Evolutionary conservation across 768 basidiomycete species (phyloP).

Genomic region (Fomitopsis serialis): DNA sequence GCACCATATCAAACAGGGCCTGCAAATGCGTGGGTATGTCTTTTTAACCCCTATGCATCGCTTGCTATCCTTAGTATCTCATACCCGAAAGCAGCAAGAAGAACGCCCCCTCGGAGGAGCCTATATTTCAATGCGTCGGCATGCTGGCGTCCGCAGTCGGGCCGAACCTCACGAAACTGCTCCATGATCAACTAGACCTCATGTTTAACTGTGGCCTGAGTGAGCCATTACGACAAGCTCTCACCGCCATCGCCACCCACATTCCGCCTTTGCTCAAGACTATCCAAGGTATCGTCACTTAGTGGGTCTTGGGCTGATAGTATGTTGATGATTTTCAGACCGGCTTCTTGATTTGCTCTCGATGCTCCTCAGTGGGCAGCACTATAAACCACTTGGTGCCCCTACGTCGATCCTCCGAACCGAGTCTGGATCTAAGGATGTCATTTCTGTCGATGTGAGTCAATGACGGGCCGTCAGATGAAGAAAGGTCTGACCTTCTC

Average conservation of each 20-base stretch:
- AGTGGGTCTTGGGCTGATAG: no score
- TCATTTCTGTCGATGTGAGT: constrained; percentile 43
- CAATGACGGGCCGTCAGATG: background rate
- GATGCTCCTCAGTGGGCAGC: constrained; percentile 71
- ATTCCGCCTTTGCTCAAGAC: constrained; percentile 89
- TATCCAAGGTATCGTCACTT: constrained; percentile 65
- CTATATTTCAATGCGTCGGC: constrained; percentile 96
- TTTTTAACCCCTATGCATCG: background rate
- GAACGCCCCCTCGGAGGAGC: constrained; percentile 89
- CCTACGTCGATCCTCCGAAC: constrained; percentile 56
- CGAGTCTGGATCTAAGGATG: constrained; percentile 48
- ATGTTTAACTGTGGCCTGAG: constrained; percentile 95
- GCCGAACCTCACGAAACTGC: constrained; percentile 88
- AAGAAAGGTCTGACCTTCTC: background rate
- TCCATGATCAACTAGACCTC: constrained; percentile 94
- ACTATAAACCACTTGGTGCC: constrained; percentile 85
- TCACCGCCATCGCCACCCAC: constrained; percentile 76
- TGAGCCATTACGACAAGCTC: constrained; percentile 79
- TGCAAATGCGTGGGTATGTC: constrained; percentile 79
- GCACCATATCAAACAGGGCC: constrained; percentile 80
- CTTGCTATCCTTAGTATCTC: background rate
- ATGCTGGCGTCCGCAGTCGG: constrained; percentile 96
- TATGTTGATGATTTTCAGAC: constrained; percentile 44
- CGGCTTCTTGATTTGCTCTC: constrained; percentile 86
- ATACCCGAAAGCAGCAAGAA: constrained; percentile 52